phyloP scores from a whole-genome alignment of 179 eudicot species.

The Vitellaria paradoxa region DNA sequence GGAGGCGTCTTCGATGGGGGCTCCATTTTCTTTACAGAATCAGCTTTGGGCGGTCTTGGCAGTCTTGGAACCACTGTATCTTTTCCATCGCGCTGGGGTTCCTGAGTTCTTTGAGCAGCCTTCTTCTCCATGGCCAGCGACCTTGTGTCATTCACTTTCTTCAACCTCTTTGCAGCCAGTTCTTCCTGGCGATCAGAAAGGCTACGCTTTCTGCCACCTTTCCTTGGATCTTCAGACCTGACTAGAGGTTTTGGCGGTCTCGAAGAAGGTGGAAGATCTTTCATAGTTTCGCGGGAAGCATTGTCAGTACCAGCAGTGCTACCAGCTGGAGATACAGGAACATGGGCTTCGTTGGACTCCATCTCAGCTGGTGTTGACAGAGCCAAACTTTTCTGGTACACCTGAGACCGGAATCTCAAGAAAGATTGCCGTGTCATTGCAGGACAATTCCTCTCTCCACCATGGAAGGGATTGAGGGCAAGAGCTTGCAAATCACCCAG shows the following conservation, averaged over 20 bases:
- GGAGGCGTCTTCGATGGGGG: slow-evolving; percentile 34
- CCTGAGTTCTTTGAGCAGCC: slow-evolving; percentile 36
- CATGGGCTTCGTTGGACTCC: slow-evolving; percentile 37
- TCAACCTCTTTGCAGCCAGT: slow-evolving; percentile 50
- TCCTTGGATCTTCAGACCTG: slow-evolving; percentile 53
- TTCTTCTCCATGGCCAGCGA: slow-evolving; percentile 45
- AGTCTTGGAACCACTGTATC: slow-evolving; percentile 25
- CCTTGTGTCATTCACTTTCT: slow-evolving; percentile 53
- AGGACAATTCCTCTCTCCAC: slow-evolving; percentile 37
- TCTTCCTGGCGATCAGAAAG: slow-evolving; percentile 77
- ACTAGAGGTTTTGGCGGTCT: slow-evolving; percentile 37
- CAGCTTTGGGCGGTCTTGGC: slow-evolving; percentile 32
- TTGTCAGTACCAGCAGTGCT: slow-evolving; percentile 11
- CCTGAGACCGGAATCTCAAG: slow-evolving; percentile 59
- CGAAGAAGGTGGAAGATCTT: slow-evolving; percentile 21
- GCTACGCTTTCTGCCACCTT: slow-evolving; percentile 60
- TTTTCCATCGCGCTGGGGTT: slow-evolving; percentile 36
- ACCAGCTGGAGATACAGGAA: slow-evolving; percentile 24
- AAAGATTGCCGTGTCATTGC: slow-evolving; percentile 39
- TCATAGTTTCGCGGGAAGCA: slow-evolving; percentile 26
- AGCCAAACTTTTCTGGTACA: slow-evolving; percentile 63
- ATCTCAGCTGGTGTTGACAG: slow-evolving; percentile 34
- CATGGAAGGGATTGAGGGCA: slow-evolving; percentile 69
- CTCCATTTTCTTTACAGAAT: slow-evolving; percentile 38
- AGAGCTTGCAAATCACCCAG: slow-evolving; percentile 60